These are phyloP conservation scores for Nelumbo lutea DNA, from an alignment of 164 flowering plant species.

Conservation along the genomic window DNA sequence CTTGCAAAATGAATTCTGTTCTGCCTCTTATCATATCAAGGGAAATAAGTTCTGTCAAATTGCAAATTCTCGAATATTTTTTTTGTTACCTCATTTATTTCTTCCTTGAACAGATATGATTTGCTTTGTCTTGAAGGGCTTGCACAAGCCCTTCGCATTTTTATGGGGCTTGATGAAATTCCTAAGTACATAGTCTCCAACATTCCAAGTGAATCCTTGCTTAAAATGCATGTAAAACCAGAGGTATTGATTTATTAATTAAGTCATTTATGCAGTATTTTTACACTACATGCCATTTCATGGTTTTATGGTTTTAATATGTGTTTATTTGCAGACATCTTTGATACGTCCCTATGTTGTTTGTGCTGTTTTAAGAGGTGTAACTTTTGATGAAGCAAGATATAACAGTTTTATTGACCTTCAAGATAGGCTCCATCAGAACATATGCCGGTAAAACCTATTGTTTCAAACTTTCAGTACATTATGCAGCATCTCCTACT, in stretches of 20 bases:
- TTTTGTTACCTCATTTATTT: background rate
- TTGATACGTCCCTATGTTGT: conserved; percentile 75
- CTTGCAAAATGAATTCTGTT: too few relatives aligned
- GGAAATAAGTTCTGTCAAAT: too few relatives aligned
- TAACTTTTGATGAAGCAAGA: conserved; percentile 73
- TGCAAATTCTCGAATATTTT: too few relatives aligned
- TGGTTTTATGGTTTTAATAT: background rate
- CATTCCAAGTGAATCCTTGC: conserved; percentile 46
- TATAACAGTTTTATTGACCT: conserved; percentile 97
- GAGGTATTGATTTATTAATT: conserved; percentile 42
- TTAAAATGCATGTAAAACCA: conserved; percentile 74
- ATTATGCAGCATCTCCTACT: too few relatives aligned
- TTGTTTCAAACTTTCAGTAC: background rate
- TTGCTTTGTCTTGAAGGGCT: conserved; percentile 97
- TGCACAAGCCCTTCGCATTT: conserved; percentile 72
- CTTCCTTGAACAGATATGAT: conserved; percentile 52
- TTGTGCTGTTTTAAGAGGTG: conserved; percentile 92
- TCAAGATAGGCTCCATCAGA: conserved; percentile 96
- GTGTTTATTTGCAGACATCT: conserved; percentile 52
- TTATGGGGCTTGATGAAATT: conserved; percentile 46
- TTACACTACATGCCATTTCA: background rate
- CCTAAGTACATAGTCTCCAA: conserved; percentile 54
- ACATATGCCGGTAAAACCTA: conserved; percentile 77
- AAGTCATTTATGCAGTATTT: background rate
- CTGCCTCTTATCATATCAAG: too few relatives aligned